Conservation (phyloP, 495 filamentous ascomycete genomes). For the Rostrohypoxylon terebratum region DNA sequence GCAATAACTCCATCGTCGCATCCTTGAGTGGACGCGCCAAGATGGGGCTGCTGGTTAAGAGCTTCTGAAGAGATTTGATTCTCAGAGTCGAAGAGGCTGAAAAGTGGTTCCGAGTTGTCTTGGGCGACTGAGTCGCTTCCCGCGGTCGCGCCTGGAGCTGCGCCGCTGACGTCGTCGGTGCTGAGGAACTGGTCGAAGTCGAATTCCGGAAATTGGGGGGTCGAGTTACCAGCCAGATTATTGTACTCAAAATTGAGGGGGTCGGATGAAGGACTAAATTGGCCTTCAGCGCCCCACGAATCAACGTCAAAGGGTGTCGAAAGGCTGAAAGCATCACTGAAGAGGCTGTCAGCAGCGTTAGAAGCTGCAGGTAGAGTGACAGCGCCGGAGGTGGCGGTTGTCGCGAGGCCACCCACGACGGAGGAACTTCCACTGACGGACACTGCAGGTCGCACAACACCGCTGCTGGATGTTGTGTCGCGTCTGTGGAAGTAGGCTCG, state of each 20-base stretch:
- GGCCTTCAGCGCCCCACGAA: conserved; percentile 80
- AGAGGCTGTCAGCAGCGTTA: conserved; percentile 75
- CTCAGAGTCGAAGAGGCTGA: conserved; percentile 59
- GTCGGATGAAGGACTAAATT: conserved; percentile 76
- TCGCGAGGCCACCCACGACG: conserved; percentile 69
- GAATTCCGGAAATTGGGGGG: conserved; percentile 66
- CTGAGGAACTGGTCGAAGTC: conserved; percentile 67
- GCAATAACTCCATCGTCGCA: conserved; percentile 92
- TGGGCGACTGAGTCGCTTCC: conserved; percentile 49
- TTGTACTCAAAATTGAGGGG: conserved; percentile 79
- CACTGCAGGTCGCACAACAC: conserved; percentile 99
- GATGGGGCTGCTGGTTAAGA: conserved; percentile 85
- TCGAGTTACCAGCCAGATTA: conserved; percentile 85
- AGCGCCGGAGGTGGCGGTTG: conserved; percentile 66
- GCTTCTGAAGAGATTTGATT: conserved; percentile 63
- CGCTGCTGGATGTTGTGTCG: conserved; percentile 99
- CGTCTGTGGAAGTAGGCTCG: conserved; percentile 77
- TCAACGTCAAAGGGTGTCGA: conserved; percentile 66
- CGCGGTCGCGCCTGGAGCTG: conserved; percentile 53
- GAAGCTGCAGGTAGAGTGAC: conserved; percentile 68
- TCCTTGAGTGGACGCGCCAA: conserved; percentile 90
- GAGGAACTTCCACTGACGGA: conserved; percentile 77
- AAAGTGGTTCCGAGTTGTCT: conserved; percentile 46
- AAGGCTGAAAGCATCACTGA: conserved; percentile 75
- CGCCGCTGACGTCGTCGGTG: conserved; percentile 57